Percentiles rank a stretch among this genome's conserved stretches.
phyloP scores from a whole-genome alignment of 1,284 basidiomycete species.

The Sparassis latifolia region DNA sequence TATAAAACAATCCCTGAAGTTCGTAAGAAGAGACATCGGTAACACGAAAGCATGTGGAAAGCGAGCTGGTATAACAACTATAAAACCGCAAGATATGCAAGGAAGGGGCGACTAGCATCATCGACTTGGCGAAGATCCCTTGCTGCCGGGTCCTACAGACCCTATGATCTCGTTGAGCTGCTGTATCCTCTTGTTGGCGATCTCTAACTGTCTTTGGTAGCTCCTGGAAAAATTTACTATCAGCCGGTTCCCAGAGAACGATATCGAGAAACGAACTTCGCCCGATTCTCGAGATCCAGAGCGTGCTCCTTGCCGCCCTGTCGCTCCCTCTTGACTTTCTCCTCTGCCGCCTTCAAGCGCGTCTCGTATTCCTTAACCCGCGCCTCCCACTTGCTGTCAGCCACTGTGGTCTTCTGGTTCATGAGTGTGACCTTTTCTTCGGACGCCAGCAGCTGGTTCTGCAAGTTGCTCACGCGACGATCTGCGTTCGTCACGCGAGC shows the following conservation, averaged over 20 bases:
- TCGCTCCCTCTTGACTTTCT: slow-evolving; percentile 91
- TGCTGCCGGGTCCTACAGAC: slow-evolving; percentile 29
- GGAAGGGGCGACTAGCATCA: background rate
- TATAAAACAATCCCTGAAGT: background rate
- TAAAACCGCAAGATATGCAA: background rate
- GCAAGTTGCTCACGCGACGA: slow-evolving; percentile 71
- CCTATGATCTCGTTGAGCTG: slow-evolving; percentile 67
- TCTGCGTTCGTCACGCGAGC: slow-evolving; percentile 79
- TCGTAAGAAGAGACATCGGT: background rate
- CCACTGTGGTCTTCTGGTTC: slow-evolving; percentile 61
- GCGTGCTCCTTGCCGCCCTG: slow-evolving; percentile 90
- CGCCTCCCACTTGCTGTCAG: slow-evolving; percentile 88
- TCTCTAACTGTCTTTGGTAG: slow-evolving; percentile 62
- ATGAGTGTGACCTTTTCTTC: slow-evolving; percentile 79
- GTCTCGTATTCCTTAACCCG: slow-evolving; percentile 89
- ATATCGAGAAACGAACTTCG: slow-evolving; percentile 46
- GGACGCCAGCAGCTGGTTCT: slow-evolving; percentile 74
- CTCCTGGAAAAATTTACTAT: slow-evolving; percentile 36
- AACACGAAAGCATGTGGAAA: background rate
- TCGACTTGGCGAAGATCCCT: slow-evolving; percentile 4
- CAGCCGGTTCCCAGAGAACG: slow-evolving; percentile 1
- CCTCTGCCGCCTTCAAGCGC: slow-evolving; percentile 79
- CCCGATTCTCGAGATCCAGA: slow-evolving; percentile 59
- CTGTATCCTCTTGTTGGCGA: slow-evolving; percentile 60
- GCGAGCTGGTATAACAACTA: background rate